Evolutionary conservation across 1,139 yeast genomes (phyloP), one percentile per base, ranked within the genome.

Genomic region (Kodamaea arcana): DNA sequence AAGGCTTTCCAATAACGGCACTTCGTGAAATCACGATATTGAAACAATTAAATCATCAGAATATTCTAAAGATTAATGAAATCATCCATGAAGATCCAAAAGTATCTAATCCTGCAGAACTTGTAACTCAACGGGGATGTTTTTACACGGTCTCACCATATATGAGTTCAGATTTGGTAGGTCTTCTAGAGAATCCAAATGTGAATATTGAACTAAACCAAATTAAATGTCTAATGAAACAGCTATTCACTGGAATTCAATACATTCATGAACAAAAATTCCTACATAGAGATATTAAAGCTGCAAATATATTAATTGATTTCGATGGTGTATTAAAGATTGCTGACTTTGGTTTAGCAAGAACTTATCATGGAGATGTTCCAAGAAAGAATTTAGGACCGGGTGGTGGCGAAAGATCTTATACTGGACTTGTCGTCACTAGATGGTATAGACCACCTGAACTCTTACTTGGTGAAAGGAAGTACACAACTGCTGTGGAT

Each of bases 381-480:
- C 94, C 94, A 0, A 65, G 64, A n/a, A 46, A 64, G 2, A 74
- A 72, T 2, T 62, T 68, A 2, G 73, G 72, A 0, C 80, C 80
- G 0, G 87, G 87, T 16, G 94, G 95, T 2, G 94, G 95, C 0
- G 78, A 75, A 18, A 69, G 80, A 15, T 75, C 76, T 31, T 88
- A 92, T 52, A 94, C 99, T 0, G 90, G 87, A 3, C 72, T 88
- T 42, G 98, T 92, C 3, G 97, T 92, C 16, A 92, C 98, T 0
- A 65, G 98, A 48, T 92, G 98, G 98, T 92, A 94, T 58, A 70
- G 99, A 39, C 94, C 98, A 1, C 98, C 97, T 0, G 97, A 92
- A 56, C 69, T 92, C 15, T 71, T 92, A 16, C 61, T 92, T 35
- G 97, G 97, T 2, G 95, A 88, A 47, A 69, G 83, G 42, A 69